These are phyloP conservation scores for Castanea crenata DNA, from an alignment of 306 rosid species.

Conservation along the genomic window DNA sequence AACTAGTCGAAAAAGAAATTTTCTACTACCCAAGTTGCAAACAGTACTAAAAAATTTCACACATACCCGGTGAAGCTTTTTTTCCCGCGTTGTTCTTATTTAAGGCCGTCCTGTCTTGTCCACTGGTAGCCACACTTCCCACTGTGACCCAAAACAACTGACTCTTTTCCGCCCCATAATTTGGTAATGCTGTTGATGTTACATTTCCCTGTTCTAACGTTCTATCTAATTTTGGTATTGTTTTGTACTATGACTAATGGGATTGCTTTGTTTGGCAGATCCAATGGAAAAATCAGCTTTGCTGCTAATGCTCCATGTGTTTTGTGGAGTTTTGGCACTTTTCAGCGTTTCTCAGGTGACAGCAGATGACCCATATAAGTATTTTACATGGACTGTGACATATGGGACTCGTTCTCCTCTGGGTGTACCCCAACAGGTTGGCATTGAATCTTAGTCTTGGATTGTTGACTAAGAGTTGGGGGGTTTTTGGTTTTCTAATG, in stretches of 20 bases:
- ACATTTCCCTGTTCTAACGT: neutral
- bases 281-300: conserved; percentile 51
- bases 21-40: too few relatives aligned
- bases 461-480: neutral
- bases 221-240: neutral
- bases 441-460: conserved; percentile 18
- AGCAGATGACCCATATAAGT: conserved; percentile 79
- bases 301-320: conserved; percentile 15
- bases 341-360: conserved; percentile 44
- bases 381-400: conserved; percentile 83
- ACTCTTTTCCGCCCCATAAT: neutral
- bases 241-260: neutral
- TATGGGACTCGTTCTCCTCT: conserved; percentile 82
- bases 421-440: conserved; percentile 84
- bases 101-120: conserved; percentile 13
- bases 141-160: neutral
- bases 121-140: conserved; percentile 1
- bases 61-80: neutral
- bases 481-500: conserved; percentile 14
- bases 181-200: neutral
- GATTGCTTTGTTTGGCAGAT: conserved; percentile 30
- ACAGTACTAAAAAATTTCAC: neutral
- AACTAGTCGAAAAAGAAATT: neutral
- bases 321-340: conserved; percentile 46
- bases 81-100: conserved; percentile 45